Percentiles rank a stretch among this genome's conserved stretches.
These are phyloP conservation scores for Puccinia polysora DNA, from an alignment of 1,284 basidiomycete genomes.

Conservation along the genomic window DNA sequence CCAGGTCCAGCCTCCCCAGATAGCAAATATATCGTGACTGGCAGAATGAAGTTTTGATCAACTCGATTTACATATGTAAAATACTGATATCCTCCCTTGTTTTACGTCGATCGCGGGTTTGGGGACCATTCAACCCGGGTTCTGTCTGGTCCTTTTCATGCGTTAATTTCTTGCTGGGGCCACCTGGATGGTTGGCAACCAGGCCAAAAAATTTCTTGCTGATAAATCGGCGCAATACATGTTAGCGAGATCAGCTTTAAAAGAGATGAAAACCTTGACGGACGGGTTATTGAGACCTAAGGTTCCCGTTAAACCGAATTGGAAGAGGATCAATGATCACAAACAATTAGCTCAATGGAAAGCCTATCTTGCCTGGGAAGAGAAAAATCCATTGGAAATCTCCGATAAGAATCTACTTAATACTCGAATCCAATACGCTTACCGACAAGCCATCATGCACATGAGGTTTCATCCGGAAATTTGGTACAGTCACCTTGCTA, in stretches of 20 bases:
- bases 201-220: conserved; percentile 90
- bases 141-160: neutral
- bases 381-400: conserved; percentile 84
- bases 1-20: too few species aligned
- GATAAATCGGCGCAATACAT: conserved; percentile 79
- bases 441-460: conserved; percentile 77
- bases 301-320: conserved; percentile 45
- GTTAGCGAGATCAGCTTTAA: conserved; percentile 83
- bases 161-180: neutral
- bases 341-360: conserved; percentile 79
- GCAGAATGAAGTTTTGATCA: neutral
- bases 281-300: conserved; percentile 53
- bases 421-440: conserved; percentile 71
- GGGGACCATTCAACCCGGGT: neutral
- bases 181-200: conserved; percentile 7
- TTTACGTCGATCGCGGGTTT: too few species aligned
- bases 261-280: conserved; percentile 65
- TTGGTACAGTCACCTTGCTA: conserved; percentile 60
- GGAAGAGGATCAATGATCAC: conserved; percentile 59
- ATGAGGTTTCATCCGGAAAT: conserved; percentile 95
- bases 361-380: conserved; percentile 89
- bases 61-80: too few species aligned
- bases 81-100: too few species aligned
- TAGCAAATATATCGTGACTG: neutral
- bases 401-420: conserved; percentile 70